A percentile compares a stretch with the other conserved stretches of the same genome.
These are phyloP conservation scores for Dioscorea dumetorum DNA, from an alignment of 106 monocot genomes.

Conservation along the genomic window DNA sequence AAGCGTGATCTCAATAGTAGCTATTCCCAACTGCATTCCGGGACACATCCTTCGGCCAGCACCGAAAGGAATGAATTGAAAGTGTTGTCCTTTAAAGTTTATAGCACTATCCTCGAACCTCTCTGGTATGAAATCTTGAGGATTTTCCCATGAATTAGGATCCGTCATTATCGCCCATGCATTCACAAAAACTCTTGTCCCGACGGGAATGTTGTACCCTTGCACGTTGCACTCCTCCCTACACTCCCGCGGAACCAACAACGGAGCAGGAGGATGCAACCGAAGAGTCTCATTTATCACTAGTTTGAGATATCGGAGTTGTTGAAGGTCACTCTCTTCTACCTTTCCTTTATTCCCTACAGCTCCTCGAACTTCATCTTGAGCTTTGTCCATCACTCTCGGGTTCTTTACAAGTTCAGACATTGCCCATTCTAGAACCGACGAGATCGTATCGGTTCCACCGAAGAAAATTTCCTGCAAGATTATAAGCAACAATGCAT, in stretches of 20 bases:
- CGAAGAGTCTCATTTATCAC: slow-evolving; percentile 32
- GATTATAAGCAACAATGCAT: too few species aligned
- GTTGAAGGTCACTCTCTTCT: slow-evolving; percentile 12
- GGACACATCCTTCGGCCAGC: slow-evolving; percentile 31
- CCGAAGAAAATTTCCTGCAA: slow-evolving; percentile 24
- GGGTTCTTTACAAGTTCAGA: slow-evolving; percentile 30
- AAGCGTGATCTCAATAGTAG: slow-evolving; percentile 15
- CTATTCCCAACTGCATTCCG: slow-evolving; percentile 13
- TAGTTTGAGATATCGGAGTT: slow-evolving; percentile 18
- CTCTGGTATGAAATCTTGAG: slow-evolving; percentile 29
- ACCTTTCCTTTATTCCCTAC: slow-evolving; percentile 10
- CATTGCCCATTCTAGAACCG: slow-evolving; percentile 25
- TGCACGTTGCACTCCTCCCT: slow-evolving; percentile 1
- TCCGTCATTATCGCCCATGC: slow-evolving; percentile 18
- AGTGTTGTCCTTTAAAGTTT: slow-evolving; percentile 25
- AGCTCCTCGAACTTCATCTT: slow-evolving; percentile 11
- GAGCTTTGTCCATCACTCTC: slow-evolving; percentile 12
- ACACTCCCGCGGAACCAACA: slow-evolving; percentile 21
- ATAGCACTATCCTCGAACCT: slow-evolving; percentile 11
- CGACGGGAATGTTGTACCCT: slow-evolving; percentile 22
- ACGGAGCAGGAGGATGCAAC: slow-evolving; percentile 22
- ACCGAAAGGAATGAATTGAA: slow-evolving; percentile 24
- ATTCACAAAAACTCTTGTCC: slow-evolving; percentile 25
- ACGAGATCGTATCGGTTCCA: slow-evolving; percentile 18
- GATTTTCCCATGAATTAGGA: slow-evolving; percentile 15